Percentiles rank a stretch among this genome's conserved stretches.
These are phyloP conservation scores for Aspergillus candidus DNA, from an alignment of 2,329 filamentous ascomycete genomes.

Conservation along the genomic window DNA sequence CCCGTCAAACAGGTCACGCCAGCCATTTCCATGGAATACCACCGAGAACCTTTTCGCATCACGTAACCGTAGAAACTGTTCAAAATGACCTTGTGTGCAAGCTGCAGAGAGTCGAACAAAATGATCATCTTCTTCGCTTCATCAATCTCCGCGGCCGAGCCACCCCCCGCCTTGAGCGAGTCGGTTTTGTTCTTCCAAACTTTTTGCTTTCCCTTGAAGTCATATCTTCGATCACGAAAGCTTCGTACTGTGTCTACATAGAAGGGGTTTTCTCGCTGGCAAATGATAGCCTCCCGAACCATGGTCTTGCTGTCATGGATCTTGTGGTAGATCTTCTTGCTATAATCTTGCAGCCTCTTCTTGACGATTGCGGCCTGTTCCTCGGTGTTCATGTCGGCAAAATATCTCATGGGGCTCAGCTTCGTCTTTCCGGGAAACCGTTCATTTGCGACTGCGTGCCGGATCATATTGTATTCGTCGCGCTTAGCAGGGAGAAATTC, in stretches of 20 bases:
- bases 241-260: constrained; percentile 95
- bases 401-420: constrained; percentile 64
- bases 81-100: constrained; percentile 97
- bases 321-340: constrained; percentile 99
- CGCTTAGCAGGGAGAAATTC: constrained; percentile 93
- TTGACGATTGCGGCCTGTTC: constrained; percentile 76
- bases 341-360: constrained; percentile 86
- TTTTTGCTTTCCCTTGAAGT: constrained; percentile 97
- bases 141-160: constrained; percentile 69
- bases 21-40: constrained; percentile 99
- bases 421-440: constrained; percentile 75
- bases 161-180: constrained; percentile 73
- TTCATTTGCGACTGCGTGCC: constrained; percentile 84
- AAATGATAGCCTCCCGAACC: constrained; percentile 93
- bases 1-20: constrained; percentile 96
- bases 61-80: constrained; percentile 99
- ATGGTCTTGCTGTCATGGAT: constrained; percentile 93
- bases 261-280: constrained; percentile 95
- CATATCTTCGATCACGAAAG: constrained; percentile 94
- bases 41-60: constrained; percentile 96
- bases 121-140: constrained; percentile 98
- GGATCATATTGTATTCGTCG: constrained; percentile 99
- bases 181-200: constrained; percentile 98
- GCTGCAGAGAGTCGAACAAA: constrained; percentile 87
- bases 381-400: constrained; percentile 72